Evolutionary conservation across 2,329 filamentous ascomycete species (phyloP), one percentile per base, ranked within the genome.

Genomic region (Ceratocystis lukuohia): DNA sequence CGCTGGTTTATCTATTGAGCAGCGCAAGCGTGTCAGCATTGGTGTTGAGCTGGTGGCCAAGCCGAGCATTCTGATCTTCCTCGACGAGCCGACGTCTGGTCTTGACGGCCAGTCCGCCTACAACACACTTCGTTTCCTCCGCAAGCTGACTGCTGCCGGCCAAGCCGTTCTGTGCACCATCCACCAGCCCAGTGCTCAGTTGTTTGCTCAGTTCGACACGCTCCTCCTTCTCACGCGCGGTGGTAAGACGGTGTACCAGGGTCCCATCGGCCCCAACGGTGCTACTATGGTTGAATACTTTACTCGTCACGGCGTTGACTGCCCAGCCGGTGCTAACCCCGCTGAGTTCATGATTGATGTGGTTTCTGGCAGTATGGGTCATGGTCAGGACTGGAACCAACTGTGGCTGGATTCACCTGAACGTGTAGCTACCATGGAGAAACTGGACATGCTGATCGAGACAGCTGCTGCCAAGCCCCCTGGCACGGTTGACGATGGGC

Each of bases 311-410:
- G 88, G 87, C 4, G 85, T 83, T 0, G 79, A 81, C 1, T 88
- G 87, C 69, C 80, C 82, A 0, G 69, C 77, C 0, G 81, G 84
- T 0, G 83, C 82, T 20, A 91, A 91, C 70, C 87, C 87, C 1
- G 88, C 88, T 0, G 88, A 91, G 73, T 88, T 86, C 77, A 90
- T 91, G 84, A 82, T 91, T 64, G 79, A 82, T 62, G 79, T 81
- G 20, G 79, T 81, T 15, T 81, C 82, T 1, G 82, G 82, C 0
- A 72, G 74, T 45, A 71, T 80, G 0, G 79, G 78, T 0, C 77
- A 75, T 65, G 75, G 71, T 71, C 78, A 69, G 56, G 81, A 89
- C 72, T 89, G 85, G 86, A 86, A 85, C 71, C 78, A 88, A 46
- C 81, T 89, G 69, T 91, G 88, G 88, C 76, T 80, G 20, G 79